Evolutionary conservation across 495 filamentous ascomycete genomes (phyloP), one percentile per base, ranked within the genome.

Genomic region (Podospora sp.): DNA sequence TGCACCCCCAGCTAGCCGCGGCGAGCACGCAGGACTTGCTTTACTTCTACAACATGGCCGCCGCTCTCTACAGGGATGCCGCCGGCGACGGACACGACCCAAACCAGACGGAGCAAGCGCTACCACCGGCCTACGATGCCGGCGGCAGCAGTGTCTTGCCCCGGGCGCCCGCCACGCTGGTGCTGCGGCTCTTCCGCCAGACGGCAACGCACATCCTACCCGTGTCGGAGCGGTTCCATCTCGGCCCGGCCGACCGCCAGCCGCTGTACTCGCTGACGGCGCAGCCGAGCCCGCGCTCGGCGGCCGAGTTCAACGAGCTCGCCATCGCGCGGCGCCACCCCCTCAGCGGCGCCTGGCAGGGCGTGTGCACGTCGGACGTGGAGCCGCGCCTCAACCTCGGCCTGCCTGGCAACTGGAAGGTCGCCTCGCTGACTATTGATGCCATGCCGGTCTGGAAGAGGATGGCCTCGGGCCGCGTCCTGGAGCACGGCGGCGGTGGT

Each of bases 211-310:
- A 57, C 49, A 51, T 51, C 50, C 12, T n/a, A 24, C 62, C 62
- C 51, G 40, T 65, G 51, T 25, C 62, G 26, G 62, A 65, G 62
- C 50, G 50, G 51, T 65, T 65, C 51, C 62, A 65, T 26, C 62
- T 65, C 62, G 62, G 62, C 5, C 50, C 62, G 18, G 62, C 62
- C 50, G 62, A 65, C 62, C 62, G 62, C 16, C 62, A 65, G 62
- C 62, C 62, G 27, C 62, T 65, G n/a, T 65, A 65, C 62, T n/a
- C 62, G 62, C 51, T 65, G 50, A 57, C 62, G 25, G 62, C 62
- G n/a, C 62, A 65, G 62, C 62, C 62, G 14, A 65, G 62, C 52
- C 24, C 29, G 8, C 62, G 62, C 25, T 65, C 62, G 51, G 62
- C 62, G 14, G 29, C 62, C 62, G 62, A 65, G 51, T 65, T 60